Evolutionary conservation across 495 filamentous ascomycete genomes (phyloP).

Genomic region (Hypoxylon fragiforme): DNA sequence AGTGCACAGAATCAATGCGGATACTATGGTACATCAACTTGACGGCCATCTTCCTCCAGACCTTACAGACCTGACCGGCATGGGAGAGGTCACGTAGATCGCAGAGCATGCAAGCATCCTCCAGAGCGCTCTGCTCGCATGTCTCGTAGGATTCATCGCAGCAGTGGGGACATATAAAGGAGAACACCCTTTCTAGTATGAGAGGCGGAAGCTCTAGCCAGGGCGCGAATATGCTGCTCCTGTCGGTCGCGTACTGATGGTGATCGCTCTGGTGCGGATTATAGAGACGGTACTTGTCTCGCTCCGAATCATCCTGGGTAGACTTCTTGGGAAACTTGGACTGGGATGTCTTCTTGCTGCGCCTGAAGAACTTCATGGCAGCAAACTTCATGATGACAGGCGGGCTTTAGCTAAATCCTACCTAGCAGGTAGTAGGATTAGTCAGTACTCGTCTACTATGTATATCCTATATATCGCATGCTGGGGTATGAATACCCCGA

Average conservation of each 20-base stretch:
- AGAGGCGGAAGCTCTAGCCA: constrained; percentile 58
- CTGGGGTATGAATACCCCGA: not conserved
- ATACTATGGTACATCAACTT: constrained; percentile 81
- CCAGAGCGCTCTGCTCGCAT: constrained; percentile 79
- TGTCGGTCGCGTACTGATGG: constrained; percentile 21
- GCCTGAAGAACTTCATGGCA: constrained; percentile 49
- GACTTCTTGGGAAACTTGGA: constrained; percentile 22
- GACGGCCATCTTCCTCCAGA: constrained; percentile 64
- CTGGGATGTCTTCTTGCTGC: constrained; percentile 37
- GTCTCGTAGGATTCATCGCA: constrained; percentile 74
- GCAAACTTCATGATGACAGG: constrained; percentile 29
- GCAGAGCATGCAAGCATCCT: constrained; percentile 92
- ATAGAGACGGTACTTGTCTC: constrained; percentile 34
- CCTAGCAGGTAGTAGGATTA: too few relatives aligned
- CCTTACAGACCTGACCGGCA: constrained; percentile 70
- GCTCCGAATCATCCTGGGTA: constrained; percentile 24
- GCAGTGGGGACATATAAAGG: constrained; percentile 81
- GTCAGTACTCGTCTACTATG: too few relatives aligned
- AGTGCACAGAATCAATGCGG: constrained; percentile 92
- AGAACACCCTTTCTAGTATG: constrained; percentile 74
- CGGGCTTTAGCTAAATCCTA: not conserved
- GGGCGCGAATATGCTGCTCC: constrained; percentile 29
- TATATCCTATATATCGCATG: too few relatives aligned
- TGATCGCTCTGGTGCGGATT: constrained; percentile 25
- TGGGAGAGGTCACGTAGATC: constrained; percentile 88